A percentile compares a stretch with the other conserved stretches of the same genome.
These are phyloP conservation scores for Gracilaria domingensis DNA, from an alignment of 23 red algal species.

Conservation along the genomic window DNA sequence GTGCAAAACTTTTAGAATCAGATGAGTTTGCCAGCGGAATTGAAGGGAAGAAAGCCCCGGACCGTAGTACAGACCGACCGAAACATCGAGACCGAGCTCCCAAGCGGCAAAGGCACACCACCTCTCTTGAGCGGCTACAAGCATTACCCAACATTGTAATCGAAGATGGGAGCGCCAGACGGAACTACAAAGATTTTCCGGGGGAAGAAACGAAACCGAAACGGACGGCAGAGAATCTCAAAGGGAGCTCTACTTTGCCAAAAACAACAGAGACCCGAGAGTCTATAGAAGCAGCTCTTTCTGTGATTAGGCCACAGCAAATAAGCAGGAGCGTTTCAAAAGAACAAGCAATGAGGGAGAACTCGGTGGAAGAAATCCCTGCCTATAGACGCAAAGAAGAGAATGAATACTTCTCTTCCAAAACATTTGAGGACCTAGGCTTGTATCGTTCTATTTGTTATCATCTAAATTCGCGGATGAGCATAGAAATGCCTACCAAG, in stretches of 20 bases:
- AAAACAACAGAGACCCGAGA: slow-evolving; percentile 25
- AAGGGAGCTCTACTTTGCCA: neutral
- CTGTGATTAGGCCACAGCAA: neutral
- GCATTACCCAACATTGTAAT: neutral
- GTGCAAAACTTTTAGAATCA: neutral
- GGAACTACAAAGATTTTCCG: neutral
- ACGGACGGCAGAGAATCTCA: neutral
- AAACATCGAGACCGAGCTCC: neutral
- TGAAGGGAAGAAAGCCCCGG: neutral
- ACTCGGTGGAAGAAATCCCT: neutral
- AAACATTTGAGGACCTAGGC: slow-evolving; percentile 62
- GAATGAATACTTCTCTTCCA: slow-evolving; percentile 7
- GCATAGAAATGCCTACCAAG: slow-evolving; percentile 58
- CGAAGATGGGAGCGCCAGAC: neutral
- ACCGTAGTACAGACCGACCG: neutral
- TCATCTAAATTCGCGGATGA: slow-evolving; percentile 68
- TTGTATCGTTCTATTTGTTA: slow-evolving; percentile 75
- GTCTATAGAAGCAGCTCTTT: slow-evolving; percentile 17
- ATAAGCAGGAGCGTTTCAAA: neutral
- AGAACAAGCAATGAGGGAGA: neutral
- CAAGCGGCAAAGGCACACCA: neutral
- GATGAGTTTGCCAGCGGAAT: slow-evolving; percentile 66
- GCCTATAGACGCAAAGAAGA: neutral
- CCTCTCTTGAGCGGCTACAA: neutral
- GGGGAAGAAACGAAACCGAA: neutral